These are phyloP conservation scores for Euphorbia celastroides DNA, from an alignment of 441 rosid species.

Conservation along the genomic window DNA sequence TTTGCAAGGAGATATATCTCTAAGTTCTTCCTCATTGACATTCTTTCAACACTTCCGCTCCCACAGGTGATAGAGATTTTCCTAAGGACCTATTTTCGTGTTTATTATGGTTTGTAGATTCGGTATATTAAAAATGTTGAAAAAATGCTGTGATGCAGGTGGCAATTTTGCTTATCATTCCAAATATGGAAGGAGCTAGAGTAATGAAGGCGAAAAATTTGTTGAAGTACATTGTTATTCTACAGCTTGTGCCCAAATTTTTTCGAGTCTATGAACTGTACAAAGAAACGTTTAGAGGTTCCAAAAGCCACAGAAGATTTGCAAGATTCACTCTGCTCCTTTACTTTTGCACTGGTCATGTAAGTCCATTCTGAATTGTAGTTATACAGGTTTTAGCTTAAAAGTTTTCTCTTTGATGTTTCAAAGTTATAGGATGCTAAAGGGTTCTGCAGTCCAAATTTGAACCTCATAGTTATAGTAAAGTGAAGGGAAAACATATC, in stretches of 20 bases:
- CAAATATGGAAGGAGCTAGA: slow-evolving; percentile 41
- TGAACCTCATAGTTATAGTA: background rate
- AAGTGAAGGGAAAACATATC: background rate
- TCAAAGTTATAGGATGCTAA: slow-evolving; percentile 7
- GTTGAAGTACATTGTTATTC: slow-evolving; percentile 61
- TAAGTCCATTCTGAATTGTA: slow-evolving; percentile 26
- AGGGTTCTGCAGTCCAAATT: background rate
- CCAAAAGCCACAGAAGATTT: slow-evolving; percentile 76
- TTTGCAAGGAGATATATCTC: slow-evolving; percentile 64
- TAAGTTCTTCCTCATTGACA: slow-evolving; percentile 65
- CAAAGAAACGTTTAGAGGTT: slow-evolving; percentile 38
- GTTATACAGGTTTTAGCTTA: background rate
- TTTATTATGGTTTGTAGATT: background rate
- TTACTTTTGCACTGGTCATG: slow-evolving; percentile 92
- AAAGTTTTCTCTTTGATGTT: background rate
- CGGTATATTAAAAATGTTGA: slow-evolving; percentile 43
- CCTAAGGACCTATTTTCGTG: slow-evolving; percentile 18
- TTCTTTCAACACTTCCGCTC: slow-evolving; percentile 81
- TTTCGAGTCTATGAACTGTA: slow-evolving; percentile 65
- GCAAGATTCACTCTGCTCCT: slow-evolving; percentile 66
- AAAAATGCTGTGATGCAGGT: slow-evolving; percentile 35
- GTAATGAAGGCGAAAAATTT: slow-evolving; percentile 63
- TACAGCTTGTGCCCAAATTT: slow-evolving; percentile 71
- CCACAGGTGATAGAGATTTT: slow-evolving; percentile 70
- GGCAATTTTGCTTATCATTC: slow-evolving; percentile 59